Percentiles rank a stretch among this genome's conserved stretches.
phyloP scores from a whole-genome alignment of 148 eudicot species.

The Cornus kousa region DNA sequence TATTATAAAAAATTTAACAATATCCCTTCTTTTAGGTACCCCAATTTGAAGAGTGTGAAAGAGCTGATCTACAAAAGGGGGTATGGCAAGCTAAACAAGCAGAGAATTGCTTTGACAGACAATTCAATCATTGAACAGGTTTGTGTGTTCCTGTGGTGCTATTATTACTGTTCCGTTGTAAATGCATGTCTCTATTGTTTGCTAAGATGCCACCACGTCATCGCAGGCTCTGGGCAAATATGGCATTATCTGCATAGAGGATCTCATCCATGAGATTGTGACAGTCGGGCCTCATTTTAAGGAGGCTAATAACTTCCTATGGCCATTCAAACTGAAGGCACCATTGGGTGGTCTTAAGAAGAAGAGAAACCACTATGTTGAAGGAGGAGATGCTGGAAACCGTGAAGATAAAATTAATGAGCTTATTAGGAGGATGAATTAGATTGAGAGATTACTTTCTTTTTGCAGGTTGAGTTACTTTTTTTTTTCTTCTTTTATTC shows the following conservation, averaged over 20 bases:
- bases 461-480: not conserved
- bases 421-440: conserved; percentile 79
- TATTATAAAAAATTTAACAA: not conserved
- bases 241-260: conserved; percentile 60
- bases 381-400: conserved; percentile 78
- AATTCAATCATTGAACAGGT: conserved; percentile 72
- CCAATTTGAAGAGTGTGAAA: conserved; percentile 78
- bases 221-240: conserved; percentile 52
- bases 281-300: conserved; percentile 69
- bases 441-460: conserved; percentile 10
- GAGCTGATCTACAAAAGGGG: conserved; percentile 86
- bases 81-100: conserved; percentile 70
- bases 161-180: not conserved
- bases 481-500: not conserved
- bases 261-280: conserved; percentile 62
- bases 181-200: too few species aligned
- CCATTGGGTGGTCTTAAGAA: conserved; percentile 67
- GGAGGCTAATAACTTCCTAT: conserved; percentile 74
- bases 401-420: conserved; percentile 56
- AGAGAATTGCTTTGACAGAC: conserved; percentile 71
- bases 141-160: not conserved
- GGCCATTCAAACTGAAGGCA: conserved; percentile 67
- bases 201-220: not conserved
- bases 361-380: conserved; percentile 75
- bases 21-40: conserved; percentile 41